Evolutionary conservation across 208 protist species (phyloP).

Genomic region (Wallacemonas sp.): DNA sequence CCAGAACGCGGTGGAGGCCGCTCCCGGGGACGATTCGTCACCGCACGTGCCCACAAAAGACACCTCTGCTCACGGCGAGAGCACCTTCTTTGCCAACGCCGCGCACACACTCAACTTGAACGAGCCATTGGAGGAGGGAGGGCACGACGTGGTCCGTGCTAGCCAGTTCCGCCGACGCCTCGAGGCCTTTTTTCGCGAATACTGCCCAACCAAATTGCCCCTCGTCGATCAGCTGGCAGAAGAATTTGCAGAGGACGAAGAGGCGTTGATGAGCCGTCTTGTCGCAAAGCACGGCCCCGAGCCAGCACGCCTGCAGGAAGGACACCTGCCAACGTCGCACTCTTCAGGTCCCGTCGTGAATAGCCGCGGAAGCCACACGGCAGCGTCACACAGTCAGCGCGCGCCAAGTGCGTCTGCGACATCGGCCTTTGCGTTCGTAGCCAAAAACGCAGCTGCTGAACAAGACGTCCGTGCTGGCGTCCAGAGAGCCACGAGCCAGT

Average conservation of each 20-base stretch:
- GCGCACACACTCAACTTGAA: background rate
- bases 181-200: slow-evolving; percentile 41
- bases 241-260: slow-evolving; percentile 30
- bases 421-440: slow-evolving; percentile 23
- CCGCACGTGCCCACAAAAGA: background rate
- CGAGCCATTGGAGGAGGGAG: background rate
- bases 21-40: background rate
- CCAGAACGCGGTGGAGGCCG: background rate
- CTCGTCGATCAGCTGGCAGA: slow-evolving; percentile 36
- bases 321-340: slow-evolving; percentile 16
- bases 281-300: slow-evolving; percentile 44
- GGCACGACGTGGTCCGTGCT: no score
- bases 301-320: slow-evolving; percentile 13
- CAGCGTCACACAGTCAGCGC: background rate
- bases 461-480: no score
- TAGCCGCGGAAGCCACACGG: background rate
- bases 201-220: slow-evolving; percentile 42
- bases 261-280: slow-evolving; percentile 47
- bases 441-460: slow-evolving; percentile 3
- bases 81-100: slow-evolving; percentile 19
- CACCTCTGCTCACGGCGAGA: background rate
- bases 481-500: no score
- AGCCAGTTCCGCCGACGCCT: slow-evolving; percentile 25
- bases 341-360: no score
- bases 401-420: slow-evolving; percentile 20